A percentile compares a stretch with the other conserved stretches of the same genome.
Evolutionary conservation across 768 basidiomycete species (phyloP).

Genomic region (Clitopilus hobsonii): DNA sequence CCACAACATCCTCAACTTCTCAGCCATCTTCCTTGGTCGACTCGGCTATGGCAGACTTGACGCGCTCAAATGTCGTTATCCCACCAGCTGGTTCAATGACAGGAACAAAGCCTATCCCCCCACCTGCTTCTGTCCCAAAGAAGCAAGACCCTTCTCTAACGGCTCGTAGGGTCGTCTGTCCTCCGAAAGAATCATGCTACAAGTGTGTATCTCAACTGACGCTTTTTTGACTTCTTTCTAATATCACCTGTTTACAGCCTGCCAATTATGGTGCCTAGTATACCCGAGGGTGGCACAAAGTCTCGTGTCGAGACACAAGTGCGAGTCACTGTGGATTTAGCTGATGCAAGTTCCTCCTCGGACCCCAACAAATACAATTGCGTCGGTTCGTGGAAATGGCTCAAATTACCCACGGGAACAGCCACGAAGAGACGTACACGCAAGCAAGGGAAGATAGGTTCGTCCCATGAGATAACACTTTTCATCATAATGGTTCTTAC

Average conservation of each 20-base stretch:
- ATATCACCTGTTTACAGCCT: slow-evolving; percentile 41
- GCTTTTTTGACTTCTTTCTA: neutral
- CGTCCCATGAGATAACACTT: slow-evolving; percentile 14
- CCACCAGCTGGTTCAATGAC: slow-evolving; percentile 36
- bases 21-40: slow-evolving; percentile 14
- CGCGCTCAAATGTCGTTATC: slow-evolving; percentile 25
- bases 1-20: slow-evolving; percentile 11
- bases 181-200: slow-evolving; percentile 70
- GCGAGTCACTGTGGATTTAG: slow-evolving; percentile 76
- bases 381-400: slow-evolving; percentile 88
- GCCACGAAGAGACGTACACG: slow-evolving; percentile 81
- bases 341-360: slow-evolving; percentile 58
- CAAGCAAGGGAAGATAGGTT: slow-evolving; percentile 81
- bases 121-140: slow-evolving; percentile 55
- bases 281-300: slow-evolving; percentile 81
- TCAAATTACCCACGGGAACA: slow-evolving; percentile 75
- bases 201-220: slow-evolving; percentile 48
- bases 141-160: slow-evolving; percentile 46
- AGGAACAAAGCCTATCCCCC: slow-evolving; percentile 61
- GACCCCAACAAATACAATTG: slow-evolving; percentile 68
- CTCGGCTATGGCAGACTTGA: slow-evolving; percentile 21
- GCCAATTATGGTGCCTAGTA: slow-evolving; percentile 77
- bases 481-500: slow-evolving; percentile 13
- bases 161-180: slow-evolving; percentile 61
- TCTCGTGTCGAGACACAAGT: slow-evolving; percentile 96